A percentile compares a stretch with the other conserved stretches of the same genome.
These are phyloP conservation scores for Alternaria longipes DNA, from an alignment of 2,329 filamentous ascomycete species.

Conservation along the genomic window DNA sequence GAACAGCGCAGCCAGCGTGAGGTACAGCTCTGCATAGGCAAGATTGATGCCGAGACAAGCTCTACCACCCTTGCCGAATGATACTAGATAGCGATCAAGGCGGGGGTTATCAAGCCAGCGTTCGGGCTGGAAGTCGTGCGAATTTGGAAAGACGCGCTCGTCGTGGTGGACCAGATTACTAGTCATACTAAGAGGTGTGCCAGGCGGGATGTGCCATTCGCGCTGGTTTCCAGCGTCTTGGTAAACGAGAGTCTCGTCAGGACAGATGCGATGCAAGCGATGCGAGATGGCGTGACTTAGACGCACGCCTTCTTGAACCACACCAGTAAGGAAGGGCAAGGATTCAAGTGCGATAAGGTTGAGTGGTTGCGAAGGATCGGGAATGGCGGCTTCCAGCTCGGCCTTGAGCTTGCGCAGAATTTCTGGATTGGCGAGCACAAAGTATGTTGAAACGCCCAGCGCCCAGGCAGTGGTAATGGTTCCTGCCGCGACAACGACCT, in stretches of 20 bases:
- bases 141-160: background rate
- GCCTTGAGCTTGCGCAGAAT: background rate
- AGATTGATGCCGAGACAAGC: slow-evolving; percentile 31
- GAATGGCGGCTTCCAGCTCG: background rate
- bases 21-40: slow-evolving; percentile 12
- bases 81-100: slow-evolving; percentile 28
- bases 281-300: background rate
- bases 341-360: background rate
- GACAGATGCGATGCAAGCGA: background rate
- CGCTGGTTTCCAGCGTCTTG: background rate
- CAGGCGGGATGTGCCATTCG: slow-evolving; percentile 1
- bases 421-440: background rate
- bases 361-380: background rate
- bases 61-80: slow-evolving; percentile 32
- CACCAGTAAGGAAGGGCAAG: background rate
- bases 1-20: slow-evolving; percentile 1
- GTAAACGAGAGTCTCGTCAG: background rate
- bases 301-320: background rate
- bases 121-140: slow-evolving; percentile 3
- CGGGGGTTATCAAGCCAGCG: slow-evolving; percentile 5
- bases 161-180: background rate
- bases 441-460: background rate
- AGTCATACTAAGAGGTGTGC: background rate
- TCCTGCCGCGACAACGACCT: slow-evolving; percentile 5
- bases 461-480: slow-evolving; percentile 8